These are phyloP conservation scores for Pezicula rhizophila DNA, from an alignment of 2,329 filamentous ascomycete genomes.

Conservation along the genomic window DNA sequence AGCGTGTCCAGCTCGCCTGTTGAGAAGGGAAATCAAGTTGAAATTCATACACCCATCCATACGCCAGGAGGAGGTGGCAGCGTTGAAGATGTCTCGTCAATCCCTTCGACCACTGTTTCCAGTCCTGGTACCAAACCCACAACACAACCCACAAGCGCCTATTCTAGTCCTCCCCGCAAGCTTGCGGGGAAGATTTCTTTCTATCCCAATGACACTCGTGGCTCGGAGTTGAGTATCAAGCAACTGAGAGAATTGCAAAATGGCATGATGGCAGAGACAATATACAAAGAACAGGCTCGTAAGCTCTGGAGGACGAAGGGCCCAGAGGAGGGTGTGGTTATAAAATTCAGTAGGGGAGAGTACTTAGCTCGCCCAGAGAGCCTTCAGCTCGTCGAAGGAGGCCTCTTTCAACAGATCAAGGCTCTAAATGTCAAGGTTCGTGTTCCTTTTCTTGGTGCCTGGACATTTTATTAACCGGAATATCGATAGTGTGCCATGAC, in stretches of 20 bases:
- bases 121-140: no score
- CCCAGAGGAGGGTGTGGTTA: constrained; percentile 46
- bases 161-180: no score
- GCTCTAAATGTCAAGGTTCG: constrained; percentile 48
- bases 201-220: background rate
- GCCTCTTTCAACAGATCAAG: constrained; percentile 43
- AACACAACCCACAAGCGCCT: no score
- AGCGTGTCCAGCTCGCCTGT: no score
- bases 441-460: background rate
- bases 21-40: no score
- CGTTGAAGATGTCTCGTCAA: no score
- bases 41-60: no score
- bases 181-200: no score
- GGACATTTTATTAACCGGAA: constrained; percentile 5
- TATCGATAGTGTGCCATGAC: constrained; percentile 57
- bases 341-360: constrained; percentile 44
- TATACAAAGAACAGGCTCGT: constrained; percentile 47
- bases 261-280: background rate
- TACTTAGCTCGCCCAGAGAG: constrained; percentile 46
- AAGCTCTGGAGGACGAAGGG: constrained; percentile 41
- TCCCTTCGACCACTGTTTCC: no score
- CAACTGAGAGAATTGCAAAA: background rate
- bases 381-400: constrained; percentile 36
- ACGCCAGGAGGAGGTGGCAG: no score
- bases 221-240: background rate